These are phyloP conservation scores for Pinus albicaulis DNA, from an alignment of 75 land plant genomes.

Conservation along the genomic window DNA sequence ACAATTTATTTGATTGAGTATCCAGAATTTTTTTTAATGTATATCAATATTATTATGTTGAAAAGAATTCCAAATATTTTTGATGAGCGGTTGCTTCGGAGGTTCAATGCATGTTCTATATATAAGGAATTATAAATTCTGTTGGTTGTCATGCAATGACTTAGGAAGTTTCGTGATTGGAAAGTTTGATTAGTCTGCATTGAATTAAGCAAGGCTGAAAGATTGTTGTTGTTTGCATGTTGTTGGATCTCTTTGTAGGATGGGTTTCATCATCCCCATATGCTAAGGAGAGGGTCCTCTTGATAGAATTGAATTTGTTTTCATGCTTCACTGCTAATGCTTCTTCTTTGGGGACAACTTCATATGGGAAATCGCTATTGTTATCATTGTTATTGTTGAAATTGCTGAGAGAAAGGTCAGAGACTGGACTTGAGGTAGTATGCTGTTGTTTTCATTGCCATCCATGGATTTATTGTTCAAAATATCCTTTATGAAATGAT, in stretches of 20 bases:
- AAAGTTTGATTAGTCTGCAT: neutral
- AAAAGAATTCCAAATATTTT: too few relatives aligned
- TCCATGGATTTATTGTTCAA: slow-evolving; percentile 14
- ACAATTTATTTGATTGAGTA: too few relatives aligned
- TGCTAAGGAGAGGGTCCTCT: slow-evolving; percentile 6
- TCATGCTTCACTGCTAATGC: neutral
- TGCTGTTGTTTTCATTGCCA: neutral
- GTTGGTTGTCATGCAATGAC: neutral
- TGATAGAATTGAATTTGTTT: slow-evolving; percentile 2
- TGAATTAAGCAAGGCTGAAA: slow-evolving; percentile 1
- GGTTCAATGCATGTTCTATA: neutral
- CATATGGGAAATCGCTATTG: neutral
- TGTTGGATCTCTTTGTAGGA: slow-evolving; percentile 1
- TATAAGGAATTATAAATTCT: slow-evolving; percentile 5
- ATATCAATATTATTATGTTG: too few relatives aligned
- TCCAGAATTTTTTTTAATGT: too few relatives aligned
- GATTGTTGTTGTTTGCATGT: neutral
- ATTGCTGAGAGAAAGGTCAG: neutral
- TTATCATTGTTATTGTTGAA: neutral
- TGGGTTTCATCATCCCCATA: neutral
- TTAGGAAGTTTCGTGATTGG: neutral
- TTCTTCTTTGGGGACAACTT: neutral
- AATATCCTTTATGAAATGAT: slow-evolving; percentile 21
- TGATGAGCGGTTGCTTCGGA: neutral
- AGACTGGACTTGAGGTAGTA: neutral